Conservation (phyloP, 345 rosid species). For the Eucalyptus cloeziana region DNA sequence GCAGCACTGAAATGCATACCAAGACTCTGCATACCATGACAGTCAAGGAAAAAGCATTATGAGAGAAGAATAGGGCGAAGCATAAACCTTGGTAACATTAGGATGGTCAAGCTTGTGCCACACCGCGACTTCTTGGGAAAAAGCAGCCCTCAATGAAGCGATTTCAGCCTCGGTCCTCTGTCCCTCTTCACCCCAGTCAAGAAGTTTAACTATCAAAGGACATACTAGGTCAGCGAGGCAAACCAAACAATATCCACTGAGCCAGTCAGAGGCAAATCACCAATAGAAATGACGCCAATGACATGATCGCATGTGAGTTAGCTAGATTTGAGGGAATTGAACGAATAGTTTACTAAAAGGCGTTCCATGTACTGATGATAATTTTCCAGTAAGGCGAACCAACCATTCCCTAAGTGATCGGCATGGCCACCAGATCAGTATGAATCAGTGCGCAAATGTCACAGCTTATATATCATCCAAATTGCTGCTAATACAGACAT, state of each 20-base stretch:
- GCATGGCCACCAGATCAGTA: neutral
- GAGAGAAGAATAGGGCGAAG: neutral
- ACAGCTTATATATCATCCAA: neutral
- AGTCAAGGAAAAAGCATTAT: neutral
- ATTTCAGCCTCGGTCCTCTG: constrained; percentile 93
- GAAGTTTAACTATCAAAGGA: constrained; percentile 57
- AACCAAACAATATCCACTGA: neutral
- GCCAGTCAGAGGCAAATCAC: neutral
- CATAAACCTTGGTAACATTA: constrained; percentile 85
- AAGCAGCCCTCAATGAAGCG: constrained; percentile 66
- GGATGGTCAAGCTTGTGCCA: constrained; percentile 99
- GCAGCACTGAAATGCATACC: neutral
- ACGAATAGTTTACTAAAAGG: neutral
- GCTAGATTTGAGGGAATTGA: neutral
- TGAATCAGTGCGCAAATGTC: neutral
- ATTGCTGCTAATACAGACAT: neutral
- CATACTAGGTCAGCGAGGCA: neutral
- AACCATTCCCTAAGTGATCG: neutral
- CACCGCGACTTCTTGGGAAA: constrained; percentile 90
- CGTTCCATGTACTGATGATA: neutral
- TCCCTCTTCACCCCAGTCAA: constrained; percentile 99
- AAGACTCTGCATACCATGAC: neutral
- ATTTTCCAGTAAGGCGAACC: neutral
- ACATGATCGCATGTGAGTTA: neutral
- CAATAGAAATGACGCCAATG: neutral